Evolutionary conservation across 2,329 filamentous ascomycete genomes (phyloP), one percentile per base, ranked within the genome.

Genomic region (Zalaria obscura): DNA sequence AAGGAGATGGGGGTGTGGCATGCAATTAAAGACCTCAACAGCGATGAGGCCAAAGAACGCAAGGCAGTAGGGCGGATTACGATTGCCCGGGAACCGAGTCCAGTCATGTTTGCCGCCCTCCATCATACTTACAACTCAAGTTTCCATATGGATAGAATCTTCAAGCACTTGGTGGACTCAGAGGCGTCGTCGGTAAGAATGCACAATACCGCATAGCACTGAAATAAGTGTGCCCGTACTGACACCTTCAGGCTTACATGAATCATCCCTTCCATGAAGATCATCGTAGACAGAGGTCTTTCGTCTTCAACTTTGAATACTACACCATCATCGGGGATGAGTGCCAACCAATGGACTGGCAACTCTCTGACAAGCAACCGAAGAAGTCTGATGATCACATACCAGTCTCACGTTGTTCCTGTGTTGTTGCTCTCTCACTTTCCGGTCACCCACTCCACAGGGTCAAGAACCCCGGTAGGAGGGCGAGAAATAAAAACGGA

Each of bases 241-340:
- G 29, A 32, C n/a, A 7, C 7, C 2, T 7, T 7, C 3, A 32
- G 29, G 29, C 29, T n/a, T 7, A 32, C 3, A 43, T 54, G 18
- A 35, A 50, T 36, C 63, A 72, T 26, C 67, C 70, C n/a, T 75
- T 61, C 40, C 55, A 62, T 10, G 46, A 56, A 2, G 61, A 68
- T 27, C 51, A 59, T 4, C 59, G 70, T 5, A 68, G 67, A 8
- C 74, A 74, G 48, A 63, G 70, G 5, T 72, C 69, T 5, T 77
- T 78, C 53, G 69, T 77, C 48, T 78, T 80, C 52, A 72, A 67
- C 35, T 78, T 80, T 53, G 77, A 79, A 48, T 80, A 78, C 52
- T 78, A 76, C 51, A 79, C 75, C 4, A 64, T 78, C 5, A 67
- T 79, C 8, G 70, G 68, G 2, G 64, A 72, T 4, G 68, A 67